These are phyloP conservation scores for Ogataea trehaloabstinens DNA, from an alignment of 805 yeast species.

Conservation along the genomic window DNA sequence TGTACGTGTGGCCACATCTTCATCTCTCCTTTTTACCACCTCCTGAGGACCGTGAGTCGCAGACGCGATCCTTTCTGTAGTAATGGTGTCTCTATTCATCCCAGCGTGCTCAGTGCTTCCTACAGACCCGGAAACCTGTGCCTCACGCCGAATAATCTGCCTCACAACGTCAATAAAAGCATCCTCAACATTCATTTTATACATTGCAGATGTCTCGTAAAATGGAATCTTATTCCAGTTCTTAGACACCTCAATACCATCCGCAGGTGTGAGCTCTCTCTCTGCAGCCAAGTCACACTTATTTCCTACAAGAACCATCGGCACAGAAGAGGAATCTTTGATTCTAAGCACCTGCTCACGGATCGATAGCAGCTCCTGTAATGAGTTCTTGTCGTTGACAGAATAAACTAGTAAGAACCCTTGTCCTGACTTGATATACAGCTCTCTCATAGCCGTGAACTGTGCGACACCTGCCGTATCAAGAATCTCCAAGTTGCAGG, in stretches of 20 bases:
- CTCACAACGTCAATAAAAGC: conserved; percentile 86
- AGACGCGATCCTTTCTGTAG: neutral
- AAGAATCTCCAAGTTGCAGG: conserved; percentile 77
- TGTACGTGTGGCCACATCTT: neutral
- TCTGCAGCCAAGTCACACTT: conserved; percentile 81
- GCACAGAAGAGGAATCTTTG: conserved; percentile 73
- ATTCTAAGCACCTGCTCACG: conserved; percentile 82
- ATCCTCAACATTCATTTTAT: conserved; percentile 84
- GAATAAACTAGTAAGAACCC: conserved; percentile 62
- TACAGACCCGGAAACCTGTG: conserved; percentile 19
- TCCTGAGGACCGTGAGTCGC: neutral
- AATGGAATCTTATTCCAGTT: conserved; percentile 90
- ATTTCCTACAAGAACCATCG: conserved; percentile 89
- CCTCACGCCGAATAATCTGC: conserved; percentile 79
- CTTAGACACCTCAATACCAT: conserved; percentile 79
- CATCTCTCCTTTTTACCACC: neutral
- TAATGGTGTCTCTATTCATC: conserved; percentile 4
- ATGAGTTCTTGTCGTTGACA: conserved; percentile 60
- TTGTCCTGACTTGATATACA: conserved; percentile 82
- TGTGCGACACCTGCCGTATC: conserved; percentile 76
- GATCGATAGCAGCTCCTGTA: conserved; percentile 73
- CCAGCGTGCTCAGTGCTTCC: conserved; percentile 1
- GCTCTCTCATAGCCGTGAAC: conserved; percentile 92
- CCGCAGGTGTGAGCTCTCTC: conserved; percentile 73
- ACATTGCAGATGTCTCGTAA: conserved; percentile 91